Evolutionary conservation across 1,284 basidiomycete genomes (phyloP).

Genomic region (Lentinula novae-zelandiae): DNA sequence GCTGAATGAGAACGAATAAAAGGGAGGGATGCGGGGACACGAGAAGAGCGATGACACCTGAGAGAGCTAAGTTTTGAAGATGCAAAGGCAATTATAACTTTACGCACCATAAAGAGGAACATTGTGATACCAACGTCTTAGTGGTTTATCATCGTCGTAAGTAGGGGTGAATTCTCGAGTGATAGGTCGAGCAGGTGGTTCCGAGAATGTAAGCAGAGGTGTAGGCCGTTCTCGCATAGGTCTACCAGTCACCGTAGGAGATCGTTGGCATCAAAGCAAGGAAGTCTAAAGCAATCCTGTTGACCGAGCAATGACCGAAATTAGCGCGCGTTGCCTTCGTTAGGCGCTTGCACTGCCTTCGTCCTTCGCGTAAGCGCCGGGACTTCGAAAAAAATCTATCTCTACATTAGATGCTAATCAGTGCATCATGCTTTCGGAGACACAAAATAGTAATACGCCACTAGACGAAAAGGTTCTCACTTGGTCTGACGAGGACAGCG

Average conservation of each 20-base stretch:
- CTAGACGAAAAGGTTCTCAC: constrained; percentile 19
- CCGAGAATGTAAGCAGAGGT: constrained; percentile 9
- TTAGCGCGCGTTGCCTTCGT: not conserved
- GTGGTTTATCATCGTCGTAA: not conserved
- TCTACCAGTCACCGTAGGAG: not conserved
- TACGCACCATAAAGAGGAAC: constrained; percentile 10
- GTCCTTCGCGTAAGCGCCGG: too few relatives aligned
- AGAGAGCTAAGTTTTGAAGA: not conserved
- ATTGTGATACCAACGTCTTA: constrained; percentile 14
- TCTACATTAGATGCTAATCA: too few relatives aligned
- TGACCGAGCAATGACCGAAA: not conserved
- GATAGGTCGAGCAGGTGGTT: not conserved
- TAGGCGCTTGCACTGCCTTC: too few relatives aligned
- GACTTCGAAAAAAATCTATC: too few relatives aligned
- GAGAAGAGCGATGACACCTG: constrained; percentile 58
- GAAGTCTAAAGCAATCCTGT: not conserved
- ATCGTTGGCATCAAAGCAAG: not conserved
- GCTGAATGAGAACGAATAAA: constrained; percentile 60
- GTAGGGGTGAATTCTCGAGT: constrained; percentile 2
- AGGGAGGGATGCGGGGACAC: constrained; percentile 71
- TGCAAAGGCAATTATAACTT: not conserved
- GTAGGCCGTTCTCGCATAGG: constrained; percentile 8
- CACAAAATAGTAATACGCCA: not conserved
- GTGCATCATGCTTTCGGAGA: not conserved
- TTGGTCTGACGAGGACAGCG: constrained; percentile 13